phyloP scores from a whole-genome alignment of 345 rosid species.

The Nasturtium officinale region DNA sequence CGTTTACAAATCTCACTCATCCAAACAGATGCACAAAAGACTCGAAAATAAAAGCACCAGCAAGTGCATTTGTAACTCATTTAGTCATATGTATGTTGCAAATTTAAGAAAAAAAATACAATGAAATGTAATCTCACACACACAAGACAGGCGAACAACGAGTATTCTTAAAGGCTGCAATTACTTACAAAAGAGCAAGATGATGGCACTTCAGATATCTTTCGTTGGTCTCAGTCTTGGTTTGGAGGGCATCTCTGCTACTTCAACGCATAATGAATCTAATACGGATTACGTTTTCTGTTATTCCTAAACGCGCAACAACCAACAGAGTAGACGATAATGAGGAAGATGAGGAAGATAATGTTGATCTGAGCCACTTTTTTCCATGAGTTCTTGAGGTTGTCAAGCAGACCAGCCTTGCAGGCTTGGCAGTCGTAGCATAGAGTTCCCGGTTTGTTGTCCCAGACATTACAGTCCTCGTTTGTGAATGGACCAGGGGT shows the following conservation, averaged over 20 bases:
- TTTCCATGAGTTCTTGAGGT: conserved; percentile 87
- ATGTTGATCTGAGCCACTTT: conserved; percentile 85
- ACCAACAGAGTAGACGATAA: conserved; percentile 81
- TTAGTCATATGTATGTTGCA: conserved; percentile 15
- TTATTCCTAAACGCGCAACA: conserved; percentile 99
- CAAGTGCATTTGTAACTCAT: conserved; percentile 25
- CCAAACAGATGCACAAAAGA: conserved; percentile 22
- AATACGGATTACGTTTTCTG: conserved; percentile 53
- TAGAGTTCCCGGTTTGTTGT: conserved; percentile 46
- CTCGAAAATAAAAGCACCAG: conserved; percentile 28
- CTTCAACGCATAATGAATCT: neutral
- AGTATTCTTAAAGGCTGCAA: conserved; percentile 17
- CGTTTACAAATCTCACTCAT: conserved; percentile 25
- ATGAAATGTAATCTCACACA: conserved; percentile 26
- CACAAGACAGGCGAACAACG: conserved; percentile 20
- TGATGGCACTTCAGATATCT: conserved; percentile 11
- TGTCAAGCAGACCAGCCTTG: conserved; percentile 91
- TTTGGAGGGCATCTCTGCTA: neutral
- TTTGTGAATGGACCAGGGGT: conserved; percentile 40
- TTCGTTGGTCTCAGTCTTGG: conserved; percentile 4
- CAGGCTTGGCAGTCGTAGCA: conserved; percentile 88
- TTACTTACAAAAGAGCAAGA: conserved; percentile 1
- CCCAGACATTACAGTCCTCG: conserved; percentile 70
- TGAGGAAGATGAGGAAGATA: conserved; percentile 77
- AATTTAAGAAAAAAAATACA: neutral